These are phyloP conservation scores for Botrytis cinerea DNA, from an alignment of 2,329 filamentous ascomycete genomes.

Conservation along the genomic window DNA sequence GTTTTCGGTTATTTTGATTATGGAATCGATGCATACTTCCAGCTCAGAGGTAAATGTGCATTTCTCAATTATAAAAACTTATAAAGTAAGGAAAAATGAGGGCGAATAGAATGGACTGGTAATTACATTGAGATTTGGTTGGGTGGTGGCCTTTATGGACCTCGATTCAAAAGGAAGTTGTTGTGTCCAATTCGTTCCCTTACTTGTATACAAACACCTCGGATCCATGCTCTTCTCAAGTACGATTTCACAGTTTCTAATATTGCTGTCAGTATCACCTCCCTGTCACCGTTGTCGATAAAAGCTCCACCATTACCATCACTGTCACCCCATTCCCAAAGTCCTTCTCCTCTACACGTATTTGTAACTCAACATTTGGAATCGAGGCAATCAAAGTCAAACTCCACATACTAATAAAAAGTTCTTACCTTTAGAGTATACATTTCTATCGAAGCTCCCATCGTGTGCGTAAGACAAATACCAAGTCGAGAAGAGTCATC, in stretches of 20 bases:
- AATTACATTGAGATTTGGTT: not conserved
- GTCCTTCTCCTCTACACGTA: not conserved
- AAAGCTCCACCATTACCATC: not conserved
- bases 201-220: too few species aligned
- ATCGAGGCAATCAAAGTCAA: not conserved
- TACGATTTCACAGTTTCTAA: not conserved
- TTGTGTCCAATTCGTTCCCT: accelerated
- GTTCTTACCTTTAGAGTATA: not conserved
- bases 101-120: not conserved
- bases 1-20: not conserved
- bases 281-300: too few species aligned
- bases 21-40: not conserved
- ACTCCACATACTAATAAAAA: not conserved
- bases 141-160: too few species aligned
- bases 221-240: not conserved
- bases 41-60: too few species aligned
- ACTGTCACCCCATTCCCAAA: not conserved
- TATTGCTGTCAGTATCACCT: not conserved
- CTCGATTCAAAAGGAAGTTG: not conserved
- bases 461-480: not conserved
- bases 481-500: accelerated
- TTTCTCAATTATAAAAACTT: not conserved
- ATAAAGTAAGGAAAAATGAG: too few species aligned
- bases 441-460: not conserved
- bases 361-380: not conserved